phyloP scores from a whole-genome alignment of 495 filamentous ascomycete species.

The Xylaria acuta region DNA sequence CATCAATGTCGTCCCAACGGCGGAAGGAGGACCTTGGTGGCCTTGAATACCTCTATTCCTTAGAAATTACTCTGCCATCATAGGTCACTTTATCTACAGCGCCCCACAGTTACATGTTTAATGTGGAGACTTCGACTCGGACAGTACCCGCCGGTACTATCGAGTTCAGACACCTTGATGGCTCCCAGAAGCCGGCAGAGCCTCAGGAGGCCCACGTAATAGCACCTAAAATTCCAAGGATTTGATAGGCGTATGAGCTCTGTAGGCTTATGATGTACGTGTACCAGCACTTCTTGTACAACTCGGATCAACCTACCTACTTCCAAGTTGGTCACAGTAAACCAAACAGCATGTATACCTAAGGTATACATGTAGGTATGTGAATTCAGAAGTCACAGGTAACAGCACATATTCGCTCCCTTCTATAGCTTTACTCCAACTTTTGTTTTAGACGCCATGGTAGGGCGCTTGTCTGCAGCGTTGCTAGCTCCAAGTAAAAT shows the following conservation, averaged over 20 bases:
- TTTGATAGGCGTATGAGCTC: too few relatives aligned
- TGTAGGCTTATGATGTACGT: not conserved
- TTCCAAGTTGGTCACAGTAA: too few relatives aligned
- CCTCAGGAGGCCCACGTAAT: not conserved
- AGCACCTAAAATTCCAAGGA: not conserved
- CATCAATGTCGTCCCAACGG: not conserved
- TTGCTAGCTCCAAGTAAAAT: not conserved
- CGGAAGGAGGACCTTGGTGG: conserved; percentile 25
- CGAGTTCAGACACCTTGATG: conserved; percentile 12
- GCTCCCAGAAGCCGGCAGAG: not conserved
- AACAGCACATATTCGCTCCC: not conserved
- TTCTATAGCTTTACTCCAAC: not conserved
- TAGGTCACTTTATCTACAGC: not conserved
- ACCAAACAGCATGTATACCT: too few relatives aligned
- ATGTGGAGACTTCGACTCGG: not conserved
- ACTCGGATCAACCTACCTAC: too few relatives aligned
- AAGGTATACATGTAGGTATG: not conserved
- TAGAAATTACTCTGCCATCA: not conserved
- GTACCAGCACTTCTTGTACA: not conserved
- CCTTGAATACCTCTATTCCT: not conserved
- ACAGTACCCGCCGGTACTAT: not conserved
- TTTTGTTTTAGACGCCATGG: not conserved
- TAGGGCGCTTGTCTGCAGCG: not conserved
- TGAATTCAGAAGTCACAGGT: not conserved
- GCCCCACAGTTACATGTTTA: not conserved